Evolutionary conservation across 805 yeast species (phyloP), one percentile per base, ranked within the genome.

Genomic region (Suhomyces pyralidae): DNA sequence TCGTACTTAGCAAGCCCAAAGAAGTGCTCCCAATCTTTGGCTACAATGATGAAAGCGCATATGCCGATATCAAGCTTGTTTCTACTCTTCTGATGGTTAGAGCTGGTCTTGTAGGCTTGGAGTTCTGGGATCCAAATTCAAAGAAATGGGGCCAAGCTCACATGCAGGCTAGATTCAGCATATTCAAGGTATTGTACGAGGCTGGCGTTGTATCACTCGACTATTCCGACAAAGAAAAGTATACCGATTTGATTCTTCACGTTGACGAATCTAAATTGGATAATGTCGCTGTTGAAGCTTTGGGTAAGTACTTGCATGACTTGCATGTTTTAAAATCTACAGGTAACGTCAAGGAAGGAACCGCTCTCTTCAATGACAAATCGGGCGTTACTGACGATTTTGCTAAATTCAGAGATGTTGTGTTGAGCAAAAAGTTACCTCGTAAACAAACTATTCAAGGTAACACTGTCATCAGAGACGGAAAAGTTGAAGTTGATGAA

Each of bases 141-240:
- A 73, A 76, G 54, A 90, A 89, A 70, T 90, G 97, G 96, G 97
- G 97, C 28, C 97, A 90, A 73, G 85, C 97, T 12, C 97, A 90
- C 67, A 89, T 90, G 90, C 96, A 90, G 73, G 97, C 96, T 3
- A 79, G 97, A 68, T 90, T 80, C 70, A 89, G 94, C 30, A 90
- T 90, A 59, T 78, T 88, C 79, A 88, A 88, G 72, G 80, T 85
- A 12, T 84, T 88, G 65, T 70, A 87, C 61, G 78, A 83, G 50
- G 85, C 90, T 0, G 84, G 87, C 26, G 85, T 90, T 40, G 84
- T 84, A 25, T 71, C 74, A 47, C 70, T 90, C 48, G 77, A 76
- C 36, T 73, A 77, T 60, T 63, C 79, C 12, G 74, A 79, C 55
- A 69, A 69, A 5, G 78, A 73, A 22, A 73, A 73, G 51, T 84